These are phyloP conservation scores for Metschnikowia drakensbergensis DNA, from an alignment of 805 yeast species.

Conservation along the genomic window DNA sequence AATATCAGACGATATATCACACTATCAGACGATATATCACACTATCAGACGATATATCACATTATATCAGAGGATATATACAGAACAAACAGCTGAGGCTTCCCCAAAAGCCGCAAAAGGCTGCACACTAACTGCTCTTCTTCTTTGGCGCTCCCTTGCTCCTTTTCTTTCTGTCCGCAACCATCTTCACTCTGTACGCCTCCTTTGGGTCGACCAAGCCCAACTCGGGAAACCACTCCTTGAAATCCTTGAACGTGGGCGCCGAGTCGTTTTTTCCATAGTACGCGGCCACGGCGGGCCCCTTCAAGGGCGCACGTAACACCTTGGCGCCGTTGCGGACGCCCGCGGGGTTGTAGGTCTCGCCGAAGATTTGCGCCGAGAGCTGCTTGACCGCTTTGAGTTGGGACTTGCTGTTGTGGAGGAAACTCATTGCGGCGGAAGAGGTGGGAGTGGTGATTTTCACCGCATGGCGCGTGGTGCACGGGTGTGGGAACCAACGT, in stretches of 20 bases:
- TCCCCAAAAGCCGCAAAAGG: too few relatives aligned
- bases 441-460: not conserved
- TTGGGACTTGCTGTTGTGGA: conserved; percentile 29
- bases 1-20: not conserved
- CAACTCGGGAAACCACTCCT: conserved; percentile 47
- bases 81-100: too few relatives aligned
- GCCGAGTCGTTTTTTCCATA: conserved; percentile 68
- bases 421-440: not conserved
- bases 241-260: conserved; percentile 59
- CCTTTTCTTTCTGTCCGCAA: conserved; percentile 68
- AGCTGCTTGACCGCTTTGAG: conserved; percentile 55
- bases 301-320: conserved; percentile 63
- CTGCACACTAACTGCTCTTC: conserved; percentile 29
- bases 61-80: too few relatives aligned
- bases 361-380: conserved; percentile 64
- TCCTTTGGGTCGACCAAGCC: conserved; percentile 65
- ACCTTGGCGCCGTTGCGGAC: conserved; percentile 72
- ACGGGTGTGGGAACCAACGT: too few relatives aligned
- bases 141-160: conserved; percentile 87
- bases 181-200: conserved; percentile 62
- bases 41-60: too few relatives aligned
- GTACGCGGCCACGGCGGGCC: conserved; percentile 65
- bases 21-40: too few relatives aligned
- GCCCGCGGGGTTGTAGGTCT: conserved; percentile 62
- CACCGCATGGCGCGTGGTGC: not conserved